phyloP scores from a whole-genome alignment of 1,284 basidiomycete species.

The Phenoliferia sp. region DNA sequence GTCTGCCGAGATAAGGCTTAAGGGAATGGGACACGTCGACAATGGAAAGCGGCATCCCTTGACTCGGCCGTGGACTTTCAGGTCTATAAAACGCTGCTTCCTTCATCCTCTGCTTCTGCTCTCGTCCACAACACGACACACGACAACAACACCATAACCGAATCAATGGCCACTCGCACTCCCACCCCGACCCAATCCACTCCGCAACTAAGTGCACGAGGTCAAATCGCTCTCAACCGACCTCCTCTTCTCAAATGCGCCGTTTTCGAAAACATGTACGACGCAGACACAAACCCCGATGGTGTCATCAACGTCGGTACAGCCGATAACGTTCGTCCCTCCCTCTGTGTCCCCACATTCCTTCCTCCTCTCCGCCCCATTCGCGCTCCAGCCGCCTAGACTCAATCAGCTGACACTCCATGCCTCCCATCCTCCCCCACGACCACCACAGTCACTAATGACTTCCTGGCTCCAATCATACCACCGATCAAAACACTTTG shows the following conservation, averaged over 20 bases:
- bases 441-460: conserved; percentile 29
- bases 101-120: too few species aligned
- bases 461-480: conserved; percentile 36
- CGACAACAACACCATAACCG: too few species aligned
- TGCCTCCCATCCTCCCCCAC: neutral
- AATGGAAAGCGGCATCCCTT: too few species aligned
- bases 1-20: too few species aligned
- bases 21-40: too few species aligned
- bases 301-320: conserved; percentile 48
- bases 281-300: conserved; percentile 37
- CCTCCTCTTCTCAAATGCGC: conserved; percentile 28
- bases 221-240: conserved; percentile 23
- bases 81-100: too few species aligned
- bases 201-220: too few species aligned
- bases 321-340: conserved; percentile 43
- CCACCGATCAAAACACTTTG: conserved; percentile 39
- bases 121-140: too few species aligned
- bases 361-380: neutral
- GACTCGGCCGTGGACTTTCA: too few species aligned
- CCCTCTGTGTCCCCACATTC: neutral
- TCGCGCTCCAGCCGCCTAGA: neutral
- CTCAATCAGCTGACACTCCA: neutral
- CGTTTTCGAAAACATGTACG: conserved; percentile 28
- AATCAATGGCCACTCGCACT: too few species aligned
- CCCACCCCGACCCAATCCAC: too few species aligned